Conservation (phyloP, 371 early-diverging fungal genomes). For the Syncephalastrum monosporum region DNA sequence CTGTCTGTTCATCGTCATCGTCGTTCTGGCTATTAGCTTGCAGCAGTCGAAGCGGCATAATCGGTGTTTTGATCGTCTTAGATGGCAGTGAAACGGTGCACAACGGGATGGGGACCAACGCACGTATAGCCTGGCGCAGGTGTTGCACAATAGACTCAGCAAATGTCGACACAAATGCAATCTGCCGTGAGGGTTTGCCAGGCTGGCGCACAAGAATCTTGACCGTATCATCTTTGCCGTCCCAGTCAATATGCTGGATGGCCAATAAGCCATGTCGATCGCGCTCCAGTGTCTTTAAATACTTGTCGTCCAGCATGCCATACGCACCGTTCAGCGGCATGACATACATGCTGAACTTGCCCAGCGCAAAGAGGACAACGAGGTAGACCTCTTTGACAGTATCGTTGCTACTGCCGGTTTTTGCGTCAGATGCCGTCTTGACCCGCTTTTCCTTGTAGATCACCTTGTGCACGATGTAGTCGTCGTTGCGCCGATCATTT, state of each 20-base stretch:
- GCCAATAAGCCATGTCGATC: slow-evolving; percentile 42
- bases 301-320: slow-evolving; percentile 18
- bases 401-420: slow-evolving; percentile 5
- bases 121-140: slow-evolving; percentile 30
- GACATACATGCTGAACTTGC: slow-evolving; percentile 41
- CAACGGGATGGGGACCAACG: slow-evolving; percentile 15
- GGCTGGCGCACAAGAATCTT: slow-evolving; percentile 29
- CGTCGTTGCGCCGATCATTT: slow-evolving; percentile 22
- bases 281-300: slow-evolving; percentile 30
- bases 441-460: slow-evolving; percentile 33
- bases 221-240: slow-evolving; percentile 34
- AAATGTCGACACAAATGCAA: slow-evolving; percentile 31
- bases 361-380: slow-evolving; percentile 36
- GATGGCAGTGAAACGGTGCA: slow-evolving; percentile 2
- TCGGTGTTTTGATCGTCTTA: neutral
- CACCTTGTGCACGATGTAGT: slow-evolving; percentile 34
- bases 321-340: slow-evolving; percentile 19
- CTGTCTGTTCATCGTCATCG: slow-evolving; percentile 8
- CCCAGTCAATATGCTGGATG: slow-evolving; percentile 25
- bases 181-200: slow-evolving; percentile 16
- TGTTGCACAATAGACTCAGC: slow-evolving; percentile 33
- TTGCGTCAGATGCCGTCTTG: slow-evolving; percentile 9
- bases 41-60: neutral
- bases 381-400: slow-evolving; percentile 28
- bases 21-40: neutral